Evolutionary conservation across 345 rosid species (phyloP).

Genomic region (Capsella bursapastoris): DNA sequence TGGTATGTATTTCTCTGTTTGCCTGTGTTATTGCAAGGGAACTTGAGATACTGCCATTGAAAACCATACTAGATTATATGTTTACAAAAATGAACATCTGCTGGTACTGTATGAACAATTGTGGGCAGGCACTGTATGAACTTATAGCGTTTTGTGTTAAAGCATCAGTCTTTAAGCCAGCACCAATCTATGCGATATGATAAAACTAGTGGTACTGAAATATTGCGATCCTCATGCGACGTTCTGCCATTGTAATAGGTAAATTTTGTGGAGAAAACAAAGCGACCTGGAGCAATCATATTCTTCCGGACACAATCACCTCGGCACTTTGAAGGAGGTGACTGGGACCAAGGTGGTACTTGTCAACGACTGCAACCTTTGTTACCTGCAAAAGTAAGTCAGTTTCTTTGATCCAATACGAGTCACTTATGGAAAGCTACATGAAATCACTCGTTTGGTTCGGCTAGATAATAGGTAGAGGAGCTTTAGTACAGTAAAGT

Average conservation of each 20-base stretch:
- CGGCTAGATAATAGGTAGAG: background rate
- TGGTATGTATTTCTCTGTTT: constrained; percentile 52
- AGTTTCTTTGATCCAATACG: background rate
- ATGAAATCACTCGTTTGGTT: background rate
- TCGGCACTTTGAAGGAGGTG: constrained; percentile 98
- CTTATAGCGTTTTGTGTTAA: background rate
- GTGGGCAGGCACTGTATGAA: background rate
- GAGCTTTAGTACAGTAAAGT: background rate
- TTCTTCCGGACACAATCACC: constrained; percentile 88
- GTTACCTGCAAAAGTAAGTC: constrained; percentile 62
- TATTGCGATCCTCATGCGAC: constrained; percentile 2
- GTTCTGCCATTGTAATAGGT: constrained; percentile 42
- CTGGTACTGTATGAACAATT: background rate
- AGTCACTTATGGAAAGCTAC: background rate
- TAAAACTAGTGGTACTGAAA: constrained; percentile 4
- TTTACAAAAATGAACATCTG: background rate
- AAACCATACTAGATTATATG: background rate
- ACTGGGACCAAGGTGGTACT: constrained; percentile 97
- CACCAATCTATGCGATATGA: background rate
- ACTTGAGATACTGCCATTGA: background rate
- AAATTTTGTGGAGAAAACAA: constrained; percentile 52
- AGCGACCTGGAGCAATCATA: constrained; percentile 52
- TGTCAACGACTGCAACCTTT: constrained; percentile 66
- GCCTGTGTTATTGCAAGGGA: constrained; percentile 8
- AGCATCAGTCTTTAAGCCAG: constrained; percentile 13